Percentiles rank a stretch among this genome's conserved stretches.
phyloP scores from a whole-genome alignment of 1,284 basidiomycete species.

The Rhizopogon hawkerae region DNA sequence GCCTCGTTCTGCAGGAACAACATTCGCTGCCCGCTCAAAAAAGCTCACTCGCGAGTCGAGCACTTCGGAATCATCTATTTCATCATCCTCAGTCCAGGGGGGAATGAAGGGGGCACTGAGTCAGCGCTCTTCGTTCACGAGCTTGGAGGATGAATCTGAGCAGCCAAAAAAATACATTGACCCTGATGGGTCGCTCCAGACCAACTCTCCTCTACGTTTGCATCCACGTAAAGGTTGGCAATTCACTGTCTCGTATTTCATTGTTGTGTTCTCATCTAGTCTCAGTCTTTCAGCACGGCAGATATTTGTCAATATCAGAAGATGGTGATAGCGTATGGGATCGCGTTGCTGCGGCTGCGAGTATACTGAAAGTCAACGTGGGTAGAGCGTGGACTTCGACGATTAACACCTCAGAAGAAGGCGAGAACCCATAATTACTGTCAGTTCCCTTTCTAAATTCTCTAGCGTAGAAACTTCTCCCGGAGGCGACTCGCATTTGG shows the following conservation, averaged over 20 bases:
- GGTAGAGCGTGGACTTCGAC: conserved; percentile 48
- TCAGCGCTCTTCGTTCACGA: neutral
- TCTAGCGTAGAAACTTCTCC: conserved; percentile 39
- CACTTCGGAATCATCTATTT: neutral
- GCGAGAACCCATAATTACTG: conserved; percentile 21
- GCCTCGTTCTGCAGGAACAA: neutral
- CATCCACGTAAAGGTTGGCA: neutral
- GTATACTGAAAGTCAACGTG: conserved; percentile 46
- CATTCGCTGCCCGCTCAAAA: neutral
- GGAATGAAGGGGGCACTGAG: neutral
- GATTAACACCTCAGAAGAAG: conserved; percentile 37
- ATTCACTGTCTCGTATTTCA: neutral
- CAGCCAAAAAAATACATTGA: neutral
- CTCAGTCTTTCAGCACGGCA: neutral
- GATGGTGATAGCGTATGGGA: conserved; percentile 46
- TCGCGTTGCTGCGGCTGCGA: conserved; percentile 46
- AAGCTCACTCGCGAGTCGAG: neutral
- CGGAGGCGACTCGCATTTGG: conserved; percentile 54
- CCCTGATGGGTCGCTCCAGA: neutral
- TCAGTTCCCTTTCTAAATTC: conserved; percentile 7
- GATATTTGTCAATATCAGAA: conserved; percentile 11
- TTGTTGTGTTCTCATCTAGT: neutral
- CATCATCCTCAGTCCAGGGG: neutral
- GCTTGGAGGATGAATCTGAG: neutral
- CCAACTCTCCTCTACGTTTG: neutral